Percentiles rank a stretch among this genome's conserved stretches.
Evolutionary conservation across 2,329 filamentous ascomycete species (phyloP).

Genomic region (Sporothrix inflata): DNA sequence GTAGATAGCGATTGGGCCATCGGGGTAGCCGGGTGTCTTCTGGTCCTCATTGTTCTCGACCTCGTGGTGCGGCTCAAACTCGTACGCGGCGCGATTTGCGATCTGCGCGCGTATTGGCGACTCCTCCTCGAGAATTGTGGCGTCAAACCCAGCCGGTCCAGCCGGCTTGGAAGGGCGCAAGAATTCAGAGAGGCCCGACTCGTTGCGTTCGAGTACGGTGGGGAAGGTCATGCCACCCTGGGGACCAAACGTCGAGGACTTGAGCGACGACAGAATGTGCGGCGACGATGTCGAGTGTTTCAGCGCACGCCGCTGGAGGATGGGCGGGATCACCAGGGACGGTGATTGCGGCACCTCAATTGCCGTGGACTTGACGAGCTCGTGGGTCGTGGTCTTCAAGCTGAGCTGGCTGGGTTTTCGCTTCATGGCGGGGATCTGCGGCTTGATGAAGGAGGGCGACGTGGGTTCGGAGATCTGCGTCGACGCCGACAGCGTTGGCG

Average conservation of each 20-base stretch:
- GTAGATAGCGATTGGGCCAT: conserved; percentile 82
- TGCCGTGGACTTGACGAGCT: conserved; percentile 54
- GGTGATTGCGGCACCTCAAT: conserved; percentile 61
- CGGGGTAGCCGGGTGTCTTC: conserved; percentile 80
- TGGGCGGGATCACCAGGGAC: conserved; percentile 52
- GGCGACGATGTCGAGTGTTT: conserved; percentile 71
- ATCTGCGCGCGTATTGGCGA: conserved; percentile 65
- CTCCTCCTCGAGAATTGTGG: conserved; percentile 57
- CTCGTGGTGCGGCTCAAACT: conserved; percentile 65
- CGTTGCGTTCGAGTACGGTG: conserved; percentile 62
- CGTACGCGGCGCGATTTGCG: conserved; percentile 61
- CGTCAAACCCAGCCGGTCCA: conserved; percentile 42
- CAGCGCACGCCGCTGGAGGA: conserved; percentile 63
- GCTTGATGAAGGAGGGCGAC: conserved; percentile 80
- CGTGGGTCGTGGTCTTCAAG: conserved; percentile 70
- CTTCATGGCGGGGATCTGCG: conserved; percentile 69
- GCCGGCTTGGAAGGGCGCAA: conserved; percentile 55
- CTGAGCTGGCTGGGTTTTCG: conserved; percentile 79
- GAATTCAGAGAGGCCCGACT: conserved; percentile 62
- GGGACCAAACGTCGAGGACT: conserved; percentile 63
- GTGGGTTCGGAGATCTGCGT: conserved; percentile 66
- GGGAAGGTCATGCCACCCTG: conserved; percentile 67
- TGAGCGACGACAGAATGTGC: conserved; percentile 64
- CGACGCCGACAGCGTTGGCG: conserved; percentile 47
- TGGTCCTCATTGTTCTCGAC: conserved; percentile 76